Conservation (phyloP, 257 asterid genomes). For the Jacaranda mimosifolia region DNA sequence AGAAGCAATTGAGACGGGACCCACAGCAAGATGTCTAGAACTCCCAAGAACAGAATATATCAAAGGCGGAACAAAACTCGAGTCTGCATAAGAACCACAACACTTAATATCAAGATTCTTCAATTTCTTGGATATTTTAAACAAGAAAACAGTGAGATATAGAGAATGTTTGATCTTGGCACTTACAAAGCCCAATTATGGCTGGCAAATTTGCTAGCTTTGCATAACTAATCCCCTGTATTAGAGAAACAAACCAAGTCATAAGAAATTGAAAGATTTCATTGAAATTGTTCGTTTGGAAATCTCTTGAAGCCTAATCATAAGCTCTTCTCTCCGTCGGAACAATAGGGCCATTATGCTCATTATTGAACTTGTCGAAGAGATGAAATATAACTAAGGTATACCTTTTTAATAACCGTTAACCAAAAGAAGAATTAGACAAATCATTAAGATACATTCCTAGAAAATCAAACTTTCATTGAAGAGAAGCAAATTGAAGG, state of each 20-base stretch:
- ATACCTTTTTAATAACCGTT: too few relatives aligned
- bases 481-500: too few relatives aligned
- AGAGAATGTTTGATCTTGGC: neutral
- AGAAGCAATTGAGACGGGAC: constrained; percentile 92
- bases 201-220: constrained; percentile 95
- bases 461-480: too few relatives aligned
- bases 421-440: too few relatives aligned
- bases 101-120: neutral
- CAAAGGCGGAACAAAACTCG: constrained; percentile 93
- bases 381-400: too few relatives aligned
- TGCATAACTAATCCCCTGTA: constrained; percentile 93
- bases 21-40: constrained; percentile 86
- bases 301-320: too few relatives aligned
- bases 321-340: too few relatives aligned
- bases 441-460: too few relatives aligned
- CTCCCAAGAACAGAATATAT: constrained; percentile 86
- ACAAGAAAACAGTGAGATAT: neutral
- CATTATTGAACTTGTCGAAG: too few relatives aligned
- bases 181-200: constrained; percentile 86
- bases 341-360: too few relatives aligned
- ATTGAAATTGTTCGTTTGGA: too few relatives aligned
- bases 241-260: neutral
- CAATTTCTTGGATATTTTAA: neutral
- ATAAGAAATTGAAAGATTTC: too few relatives aligned
- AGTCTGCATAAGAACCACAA: constrained; percentile 56